These are phyloP conservation scores for Lipomyces yamanashiensis DNA, from an alignment of 805 yeast genomes.

Conservation along the genomic window DNA sequence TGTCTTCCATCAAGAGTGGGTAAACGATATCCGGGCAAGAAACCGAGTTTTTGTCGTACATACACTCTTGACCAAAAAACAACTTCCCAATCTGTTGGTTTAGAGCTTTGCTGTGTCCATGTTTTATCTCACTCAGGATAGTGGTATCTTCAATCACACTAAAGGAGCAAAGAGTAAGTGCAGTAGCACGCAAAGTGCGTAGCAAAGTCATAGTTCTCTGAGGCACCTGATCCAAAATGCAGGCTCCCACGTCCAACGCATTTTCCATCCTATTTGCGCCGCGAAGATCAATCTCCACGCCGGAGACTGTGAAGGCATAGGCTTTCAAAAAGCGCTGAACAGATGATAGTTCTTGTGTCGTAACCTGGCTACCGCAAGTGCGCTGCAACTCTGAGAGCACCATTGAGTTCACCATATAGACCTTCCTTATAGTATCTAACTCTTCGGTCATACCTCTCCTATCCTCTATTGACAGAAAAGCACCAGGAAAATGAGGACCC, in stretches of 20 bases:
- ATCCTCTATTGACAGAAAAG: slow-evolving; percentile 12
- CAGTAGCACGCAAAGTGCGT: slow-evolving; percentile 54
- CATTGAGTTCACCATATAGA: slow-evolving; percentile 4
- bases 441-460: slow-evolving; percentile 3
- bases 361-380: slow-evolving; percentile 8
- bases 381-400: slow-evolving; percentile 14
- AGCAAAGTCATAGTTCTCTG: slow-evolving; percentile 65
- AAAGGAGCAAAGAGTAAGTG: slow-evolving; percentile 40
- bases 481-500: slow-evolving; percentile 6
- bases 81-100: slow-evolving; percentile 32
- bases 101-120: background rate
- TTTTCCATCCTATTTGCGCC: slow-evolving; percentile 25
- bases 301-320: slow-evolving; percentile 27
- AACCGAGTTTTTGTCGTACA: slow-evolving; percentile 36
- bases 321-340: slow-evolving; percentile 9
- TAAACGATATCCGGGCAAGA: slow-evolving; percentile 28
- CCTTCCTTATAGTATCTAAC: slow-evolving; percentile 3
- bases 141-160: slow-evolving; percentile 24
- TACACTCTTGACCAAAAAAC: slow-evolving; percentile 36
- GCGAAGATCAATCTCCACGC: slow-evolving; percentile 34
- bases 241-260: slow-evolving; percentile 43
- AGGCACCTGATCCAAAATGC: slow-evolving; percentile 62
- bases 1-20: slow-evolving; percentile 40
- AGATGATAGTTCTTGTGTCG: background rate
- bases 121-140: background rate